Base-by-base conservation (phyloP, 768 basidiomycete genomes). In the Xerocomus potaroensis region DNA sequence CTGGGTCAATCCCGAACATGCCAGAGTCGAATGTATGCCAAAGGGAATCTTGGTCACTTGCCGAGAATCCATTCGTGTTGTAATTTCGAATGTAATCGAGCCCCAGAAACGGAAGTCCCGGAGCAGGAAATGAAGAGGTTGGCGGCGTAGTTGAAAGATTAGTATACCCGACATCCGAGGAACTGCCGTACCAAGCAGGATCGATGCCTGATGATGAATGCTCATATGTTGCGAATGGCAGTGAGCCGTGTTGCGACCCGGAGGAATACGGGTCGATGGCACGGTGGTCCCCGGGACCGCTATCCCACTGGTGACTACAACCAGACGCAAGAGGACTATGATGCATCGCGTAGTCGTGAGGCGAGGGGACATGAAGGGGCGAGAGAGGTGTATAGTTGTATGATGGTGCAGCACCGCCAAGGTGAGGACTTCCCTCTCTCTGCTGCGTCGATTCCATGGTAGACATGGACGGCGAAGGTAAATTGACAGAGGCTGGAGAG, bases 31-130 rank as follows among this genome's bases (percentile, higher is more conserved):
- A 85, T 58, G 77, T 78, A 53, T 75, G 73, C 70, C 77, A 78
- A 40, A 77, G 58, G 23, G 63, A 61, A 40, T 76, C 75, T 54
- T 69, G 69, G 33, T 74, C 73, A 31, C 45, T 48, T 33, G 52
- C 45, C 15, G 68, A 54, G 51, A 64, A 66, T 33, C 68, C 63
- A 5, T 76, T 75, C 41, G 80, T 75, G 54, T 72, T 74, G 61
- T 84, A 90, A 58, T 88, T 90, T 56, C 85, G 80, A 58, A 92
- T 83, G 57, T 79, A 92, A 56, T 92, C 90, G 26, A 91, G 72
- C 9, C 88, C 90, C 24, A 80, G 76, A 72, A 91, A 92, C 1
- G 88, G 90, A n/a, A 91, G 71, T 31, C 87, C 87, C 19, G 81
- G 73, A 8, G 80, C 79, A 51, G 82, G 72, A 61, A 89, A 89